These are phyloP conservation scores for Cydonia oblonga DNA, from an alignment of 331 rosid genomes.

Conservation along the genomic window DNA sequence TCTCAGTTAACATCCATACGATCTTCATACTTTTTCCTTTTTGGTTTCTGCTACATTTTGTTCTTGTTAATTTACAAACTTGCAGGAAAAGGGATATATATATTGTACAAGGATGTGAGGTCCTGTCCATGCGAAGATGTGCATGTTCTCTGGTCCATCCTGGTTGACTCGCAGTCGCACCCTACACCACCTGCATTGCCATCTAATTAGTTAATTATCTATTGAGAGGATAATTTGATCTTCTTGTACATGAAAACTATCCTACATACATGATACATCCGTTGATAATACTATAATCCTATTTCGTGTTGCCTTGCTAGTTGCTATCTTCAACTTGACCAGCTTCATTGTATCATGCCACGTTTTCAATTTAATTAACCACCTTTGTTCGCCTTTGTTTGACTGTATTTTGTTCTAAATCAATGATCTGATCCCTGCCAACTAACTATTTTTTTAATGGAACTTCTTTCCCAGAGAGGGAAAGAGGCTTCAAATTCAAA, in stretches of 20 bases:
- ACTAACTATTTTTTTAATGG: too few relatives aligned
- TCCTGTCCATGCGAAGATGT: conserved; percentile 69
- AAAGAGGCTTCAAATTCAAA: too few relatives aligned
- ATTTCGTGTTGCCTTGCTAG: not conserved
- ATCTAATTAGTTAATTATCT: not conserved
- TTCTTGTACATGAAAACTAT: not conserved
- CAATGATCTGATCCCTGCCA: too few relatives aligned
- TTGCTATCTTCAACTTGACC: not conserved
- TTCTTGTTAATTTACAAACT: not conserved
- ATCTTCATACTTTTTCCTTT: too few relatives aligned
- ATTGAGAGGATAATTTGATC: not conserved
- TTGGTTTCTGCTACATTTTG: too few relatives aligned
- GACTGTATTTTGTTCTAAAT: too few relatives aligned
- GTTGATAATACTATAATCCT: not conserved
- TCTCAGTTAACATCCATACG: too few relatives aligned
- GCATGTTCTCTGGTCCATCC: conserved; percentile 66
- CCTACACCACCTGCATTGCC: conserved; percentile 15
- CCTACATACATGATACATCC: too few relatives aligned
- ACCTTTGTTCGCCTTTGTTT: too few relatives aligned
- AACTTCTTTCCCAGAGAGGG: too few relatives aligned
- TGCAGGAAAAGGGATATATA: conserved; percentile 59
- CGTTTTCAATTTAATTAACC: not conserved
- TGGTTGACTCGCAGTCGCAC: conserved; percentile 35
- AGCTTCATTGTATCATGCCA: not conserved
- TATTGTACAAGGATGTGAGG: conserved; percentile 62